Evolutionary conservation across 2,329 filamentous ascomycete genomes (phyloP).

Genomic region (Cercospora sojina): DNA sequence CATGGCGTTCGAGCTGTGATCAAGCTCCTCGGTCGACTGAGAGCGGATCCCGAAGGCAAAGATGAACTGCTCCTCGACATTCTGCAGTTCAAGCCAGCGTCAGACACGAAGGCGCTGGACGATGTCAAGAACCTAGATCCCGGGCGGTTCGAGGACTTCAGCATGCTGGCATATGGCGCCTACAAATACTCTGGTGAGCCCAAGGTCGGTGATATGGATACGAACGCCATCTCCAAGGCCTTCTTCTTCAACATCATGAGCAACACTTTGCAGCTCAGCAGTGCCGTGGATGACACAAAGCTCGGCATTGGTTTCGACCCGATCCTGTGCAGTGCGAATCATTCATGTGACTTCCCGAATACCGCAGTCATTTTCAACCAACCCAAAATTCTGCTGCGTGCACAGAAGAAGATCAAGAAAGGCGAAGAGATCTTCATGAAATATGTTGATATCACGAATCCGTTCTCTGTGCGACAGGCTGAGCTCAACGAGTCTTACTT

Average conservation of each 20-base stretch:
- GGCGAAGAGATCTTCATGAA: constrained; percentile 61
- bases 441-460: constrained; percentile 59
- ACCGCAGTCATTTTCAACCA: constrained; percentile 59
- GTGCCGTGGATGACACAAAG: constrained; percentile 53
- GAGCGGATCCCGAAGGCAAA: constrained; percentile 28
- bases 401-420: constrained; percentile 53
- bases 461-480: constrained; percentile 50
- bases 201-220: constrained; percentile 28
- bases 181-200: constrained; percentile 50
- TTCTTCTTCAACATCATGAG: constrained; percentile 49
- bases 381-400: constrained; percentile 50
- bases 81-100: constrained; percentile 28
- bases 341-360: constrained; percentile 60
- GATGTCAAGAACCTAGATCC: constrained; percentile 46
- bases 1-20: constrained; percentile 57
- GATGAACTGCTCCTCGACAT: constrained; percentile 30
- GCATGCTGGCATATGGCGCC: constrained; percentile 55
- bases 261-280: constrained; percentile 60
- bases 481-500: constrained; percentile 58
- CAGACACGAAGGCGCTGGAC: constrained; percentile 46
- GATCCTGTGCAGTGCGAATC: constrained; percentile 56
- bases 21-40: constrained; percentile 47
- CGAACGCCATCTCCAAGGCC: constrained; percentile 13
- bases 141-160: constrained; percentile 50
- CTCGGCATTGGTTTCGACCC: constrained; percentile 61